Conservation (phyloP, 768 basidiomycete species). For the Tremella fuciformis region DNA sequence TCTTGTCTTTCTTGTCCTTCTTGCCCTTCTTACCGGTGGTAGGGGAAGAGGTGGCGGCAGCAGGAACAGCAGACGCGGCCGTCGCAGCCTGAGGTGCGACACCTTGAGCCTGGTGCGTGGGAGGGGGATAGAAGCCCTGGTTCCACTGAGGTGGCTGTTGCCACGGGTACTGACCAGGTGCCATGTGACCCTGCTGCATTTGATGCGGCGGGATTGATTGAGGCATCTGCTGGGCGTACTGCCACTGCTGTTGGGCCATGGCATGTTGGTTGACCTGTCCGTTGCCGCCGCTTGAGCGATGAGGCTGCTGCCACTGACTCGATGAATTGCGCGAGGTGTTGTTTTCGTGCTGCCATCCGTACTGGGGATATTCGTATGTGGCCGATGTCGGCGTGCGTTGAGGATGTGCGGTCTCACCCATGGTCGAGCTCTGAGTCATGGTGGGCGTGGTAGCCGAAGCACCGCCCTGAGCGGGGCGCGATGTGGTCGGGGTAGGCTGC, state of each 20-base stretch:
- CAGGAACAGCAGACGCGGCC: constrained; percentile 9
- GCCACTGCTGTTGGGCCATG: background rate
- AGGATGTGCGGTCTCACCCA: constrained; percentile 1
- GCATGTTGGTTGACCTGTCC: background rate
- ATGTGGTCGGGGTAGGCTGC: constrained; percentile 10
- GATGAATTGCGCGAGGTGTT: background rate
- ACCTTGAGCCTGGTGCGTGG: background rate
- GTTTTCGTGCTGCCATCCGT: constrained; percentile 4
- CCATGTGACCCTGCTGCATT: constrained; percentile 12
- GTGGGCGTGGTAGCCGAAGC: constrained; percentile 5
- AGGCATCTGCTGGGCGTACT: constrained; percentile 6
- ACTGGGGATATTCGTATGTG: constrained; percentile 4
- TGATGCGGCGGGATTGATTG: constrained; percentile 6
- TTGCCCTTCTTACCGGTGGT: constrained; percentile 25
- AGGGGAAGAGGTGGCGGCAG: constrained; percentile 10
- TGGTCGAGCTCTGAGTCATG: constrained; percentile 3
- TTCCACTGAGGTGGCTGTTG: constrained; percentile 4
- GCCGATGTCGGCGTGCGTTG: constrained; percentile 7
- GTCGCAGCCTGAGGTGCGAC: background rate
- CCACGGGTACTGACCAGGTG: constrained; percentile 12
- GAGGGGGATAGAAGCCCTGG: constrained; percentile 10
- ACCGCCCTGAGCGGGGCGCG: background rate
- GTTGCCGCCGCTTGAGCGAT: no score
- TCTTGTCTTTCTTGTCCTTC: constrained; percentile 26
- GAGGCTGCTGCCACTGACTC: background rate